phyloP scores from a whole-genome alignment of 2,329 filamentous ascomycete genomes.

The Colletotrichum plurivorum region DNA sequence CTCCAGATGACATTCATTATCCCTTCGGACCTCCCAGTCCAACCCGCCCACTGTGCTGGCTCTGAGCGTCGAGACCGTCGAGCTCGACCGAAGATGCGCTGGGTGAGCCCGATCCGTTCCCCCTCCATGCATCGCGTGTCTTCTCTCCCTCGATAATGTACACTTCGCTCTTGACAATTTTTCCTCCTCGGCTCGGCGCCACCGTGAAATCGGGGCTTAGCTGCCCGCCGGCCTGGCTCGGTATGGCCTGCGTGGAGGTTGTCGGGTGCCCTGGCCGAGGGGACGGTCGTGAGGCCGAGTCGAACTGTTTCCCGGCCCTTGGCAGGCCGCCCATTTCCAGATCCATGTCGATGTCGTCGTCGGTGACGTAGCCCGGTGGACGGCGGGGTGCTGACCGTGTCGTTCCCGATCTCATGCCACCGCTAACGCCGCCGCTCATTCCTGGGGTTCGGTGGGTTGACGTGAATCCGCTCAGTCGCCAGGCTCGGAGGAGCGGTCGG shows the following conservation, averaged over 20 bases:
- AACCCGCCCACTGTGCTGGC: constrained; percentile 42
- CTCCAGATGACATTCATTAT: constrained; percentile 3
- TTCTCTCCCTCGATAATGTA: constrained; percentile 53
- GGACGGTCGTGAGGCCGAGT: constrained; percentile 11
- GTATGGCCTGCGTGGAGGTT: background rate
- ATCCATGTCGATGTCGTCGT: constrained; percentile 57
- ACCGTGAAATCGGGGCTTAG: background rate
- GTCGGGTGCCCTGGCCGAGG: background rate
- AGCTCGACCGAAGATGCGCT: constrained; percentile 44
- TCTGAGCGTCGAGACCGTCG: constrained; percentile 43
- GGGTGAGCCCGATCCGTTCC: constrained; percentile 44
- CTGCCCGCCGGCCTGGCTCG: background rate
- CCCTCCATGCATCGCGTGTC: constrained; percentile 29
- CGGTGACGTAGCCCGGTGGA: constrained; percentile 53
- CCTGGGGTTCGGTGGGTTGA: constrained; percentile 53
- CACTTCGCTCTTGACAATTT: constrained; percentile 50
- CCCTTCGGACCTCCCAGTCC: constrained; percentile 29
- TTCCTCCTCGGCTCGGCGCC: constrained; percentile 3
- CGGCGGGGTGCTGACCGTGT: constrained; percentile 43
- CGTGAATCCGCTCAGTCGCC: constrained; percentile 62
- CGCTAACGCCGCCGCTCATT: constrained; percentile 44
- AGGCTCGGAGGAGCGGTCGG: constrained; percentile 65
- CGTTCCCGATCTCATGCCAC: constrained; percentile 48
- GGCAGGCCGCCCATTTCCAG: constrained; percentile 45
- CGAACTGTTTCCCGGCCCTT: constrained; percentile 9